A percentile compares a stretch with the other conserved stretches of the same genome.
These are phyloP conservation scores for Rosa hybrid DNA, from an alignment of 331 rosid species.

Conservation along the genomic window DNA sequence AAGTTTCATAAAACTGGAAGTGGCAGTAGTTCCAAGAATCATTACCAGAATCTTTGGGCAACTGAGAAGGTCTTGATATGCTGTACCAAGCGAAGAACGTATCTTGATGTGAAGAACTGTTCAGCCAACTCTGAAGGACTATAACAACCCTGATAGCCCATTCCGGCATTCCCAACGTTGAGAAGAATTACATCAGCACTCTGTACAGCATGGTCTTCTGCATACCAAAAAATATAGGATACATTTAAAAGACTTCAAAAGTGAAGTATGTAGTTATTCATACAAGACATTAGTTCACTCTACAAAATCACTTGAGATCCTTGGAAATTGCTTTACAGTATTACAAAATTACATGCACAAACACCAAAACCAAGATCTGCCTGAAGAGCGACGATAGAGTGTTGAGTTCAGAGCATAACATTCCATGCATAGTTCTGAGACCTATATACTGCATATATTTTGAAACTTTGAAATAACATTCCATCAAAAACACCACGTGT, in stretches of 20 bases:
- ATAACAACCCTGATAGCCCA: neutral
- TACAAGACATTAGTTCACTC: neutral
- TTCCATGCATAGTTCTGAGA: neutral
- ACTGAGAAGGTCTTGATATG: neutral
- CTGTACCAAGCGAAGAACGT: neutral
- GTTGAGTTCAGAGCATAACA: neutral
- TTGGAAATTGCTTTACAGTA: neutral
- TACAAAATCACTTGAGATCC: neutral
- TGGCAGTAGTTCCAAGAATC: neutral
- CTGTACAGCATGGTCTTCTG: neutral
- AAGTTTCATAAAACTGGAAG: neutral
- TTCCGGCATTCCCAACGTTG: neutral
- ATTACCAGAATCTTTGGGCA: neutral
- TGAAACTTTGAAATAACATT: neutral
- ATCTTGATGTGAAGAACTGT: neutral
- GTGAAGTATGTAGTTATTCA: neutral
- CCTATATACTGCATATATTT: neutral
- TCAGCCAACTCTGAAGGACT: neutral
- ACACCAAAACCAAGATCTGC: neutral
- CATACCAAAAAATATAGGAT: neutral
- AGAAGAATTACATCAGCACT: neutral
- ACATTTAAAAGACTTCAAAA: neutral
- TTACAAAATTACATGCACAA: neutral
- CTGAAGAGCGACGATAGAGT: neutral
- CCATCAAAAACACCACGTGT: neutral